Evolutionary conservation across 345 rosid genomes (phyloP), one percentile per base, ranked within the genome.

Genomic region (Eucalyptus tenuipes): DNA sequence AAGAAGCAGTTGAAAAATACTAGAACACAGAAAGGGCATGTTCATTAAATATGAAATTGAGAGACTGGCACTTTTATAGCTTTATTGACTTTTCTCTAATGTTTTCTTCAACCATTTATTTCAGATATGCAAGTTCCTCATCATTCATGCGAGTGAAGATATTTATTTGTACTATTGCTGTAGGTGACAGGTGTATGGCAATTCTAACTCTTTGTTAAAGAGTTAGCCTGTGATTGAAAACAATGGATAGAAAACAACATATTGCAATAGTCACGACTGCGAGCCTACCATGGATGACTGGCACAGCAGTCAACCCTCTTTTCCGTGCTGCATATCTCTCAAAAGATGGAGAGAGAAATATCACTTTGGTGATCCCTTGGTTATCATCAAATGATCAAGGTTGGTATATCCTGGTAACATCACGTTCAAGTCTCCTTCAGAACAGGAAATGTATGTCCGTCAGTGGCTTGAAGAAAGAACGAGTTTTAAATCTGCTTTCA

Each of bases 341-440:
- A 1, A 96, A 95, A 88, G 94, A 93, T 68, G 98, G 95, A 80
- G 88, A 87, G 86, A 94, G 93, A 88, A 92, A 91, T 27, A 93
- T 98, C 90, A 94, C 99, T 87, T 92, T 98, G 95, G 99, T 96
- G 87, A 94, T 98, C 93, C 99, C 99, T 25, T 97, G 99, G 99
- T 85, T 98, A 64, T 95, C 99, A 13, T 45, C 92, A 85, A 91
- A 94, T 31, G 94, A 98, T 90, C 99, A 98, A 85, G 89, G 81
- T 92, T 98, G 87, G 98, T 98, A 8, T 97, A 96, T 87, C 99
- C 99, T 10, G 87, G 80, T 87, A 88, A 87, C 91, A 91, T 93
- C 89, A 92, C 93, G 2, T 98, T 98, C 90, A 17, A 29, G 88
- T 93, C 97, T 16, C 97, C 97, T 16, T 90, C 96, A 4, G 94